phyloP scores from a whole-genome alignment of 805 yeast genomes.

The Pichia californica region DNA sequence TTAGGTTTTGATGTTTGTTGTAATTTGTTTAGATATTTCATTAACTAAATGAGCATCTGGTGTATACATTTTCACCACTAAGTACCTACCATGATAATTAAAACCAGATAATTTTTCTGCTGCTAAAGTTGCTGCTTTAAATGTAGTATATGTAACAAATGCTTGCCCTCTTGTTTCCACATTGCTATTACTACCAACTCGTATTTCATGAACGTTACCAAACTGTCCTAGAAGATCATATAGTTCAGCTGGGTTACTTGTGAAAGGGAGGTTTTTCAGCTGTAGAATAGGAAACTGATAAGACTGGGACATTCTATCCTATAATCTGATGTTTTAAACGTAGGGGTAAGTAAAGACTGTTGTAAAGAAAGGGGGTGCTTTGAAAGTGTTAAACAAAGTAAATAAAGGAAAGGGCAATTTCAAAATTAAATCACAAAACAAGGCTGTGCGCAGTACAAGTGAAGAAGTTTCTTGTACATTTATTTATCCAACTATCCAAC shows the following conservation, averaged over 20 bases:
- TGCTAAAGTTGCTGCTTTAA: conserved; percentile 44
- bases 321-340: too few relatives aligned
- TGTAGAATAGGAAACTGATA: conserved; percentile 34
- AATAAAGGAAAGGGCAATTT: too few relatives aligned
- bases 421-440: too few relatives aligned
- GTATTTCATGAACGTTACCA: conserved; percentile 51
- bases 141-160: conserved; percentile 44
- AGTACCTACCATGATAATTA: conserved; percentile 51
- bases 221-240: conserved; percentile 47
- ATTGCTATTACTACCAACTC: conserved; percentile 32
- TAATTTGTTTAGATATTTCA: conserved; percentile 11
- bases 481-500: too few relatives aligned
- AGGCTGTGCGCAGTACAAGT: too few relatives aligned
- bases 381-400: too few relatives aligned
- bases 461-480: too few relatives aligned
- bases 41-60: conserved; percentile 34
- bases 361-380: too few relatives aligned
- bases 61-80: conserved; percentile 44
- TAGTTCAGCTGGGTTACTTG: conserved; percentile 38
- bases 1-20: too few relatives aligned
- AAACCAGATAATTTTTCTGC: conserved; percentile 52
- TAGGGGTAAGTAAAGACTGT: too few relatives aligned
- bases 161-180: conserved; percentile 44
- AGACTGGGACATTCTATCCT: too few relatives aligned
- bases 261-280: conserved; percentile 54